These are phyloP conservation scores for Meyerozyma athensensis DNA, from an alignment of 1,139 yeast species.

Conservation along the genomic window DNA sequence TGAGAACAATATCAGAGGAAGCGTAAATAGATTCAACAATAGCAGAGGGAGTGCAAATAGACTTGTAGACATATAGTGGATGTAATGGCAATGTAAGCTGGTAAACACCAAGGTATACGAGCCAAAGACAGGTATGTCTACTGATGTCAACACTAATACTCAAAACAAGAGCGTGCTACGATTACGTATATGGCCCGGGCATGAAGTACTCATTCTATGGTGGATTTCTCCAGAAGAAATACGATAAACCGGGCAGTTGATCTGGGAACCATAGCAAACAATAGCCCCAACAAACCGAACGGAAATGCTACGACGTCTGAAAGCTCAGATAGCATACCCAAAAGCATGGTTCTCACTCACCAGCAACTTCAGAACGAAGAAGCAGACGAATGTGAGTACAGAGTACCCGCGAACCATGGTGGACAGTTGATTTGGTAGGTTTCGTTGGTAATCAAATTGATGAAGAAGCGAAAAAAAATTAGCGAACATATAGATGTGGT, in stretches of 20 bases:
- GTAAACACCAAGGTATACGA: no score
- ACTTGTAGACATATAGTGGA: no score
- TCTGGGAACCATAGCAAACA: constrained; percentile 42
- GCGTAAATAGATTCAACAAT: neutral
- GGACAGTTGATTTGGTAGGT: constrained; percentile 21
- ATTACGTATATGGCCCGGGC: constrained; percentile 45
- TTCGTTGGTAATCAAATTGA: constrained; percentile 46
- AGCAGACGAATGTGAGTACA: constrained; percentile 8
- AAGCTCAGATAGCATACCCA: constrained; percentile 7
- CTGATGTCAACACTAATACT: no score
- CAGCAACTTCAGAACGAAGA: constrained; percentile 20
- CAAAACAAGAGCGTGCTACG: neutral
- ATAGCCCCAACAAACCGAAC: constrained; percentile 21
- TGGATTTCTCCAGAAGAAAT: constrained; percentile 23
- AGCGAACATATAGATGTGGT: neutral
- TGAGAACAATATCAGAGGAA: neutral
- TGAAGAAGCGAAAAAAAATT: constrained; percentile 15
- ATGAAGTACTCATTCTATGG: constrained; percentile 46
- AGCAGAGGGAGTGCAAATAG: neutral
- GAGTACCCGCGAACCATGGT: constrained; percentile 9
- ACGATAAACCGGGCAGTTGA: constrained; percentile 47
- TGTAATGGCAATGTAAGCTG: no score
- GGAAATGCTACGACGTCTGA: constrained; percentile 20
- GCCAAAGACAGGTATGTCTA: no score
- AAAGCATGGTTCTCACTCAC: constrained; percentile 6